Base-by-base conservation (phyloP, 2,329 filamentous ascomycete genomes). In the Neoarthrinium moseri region DNA sequence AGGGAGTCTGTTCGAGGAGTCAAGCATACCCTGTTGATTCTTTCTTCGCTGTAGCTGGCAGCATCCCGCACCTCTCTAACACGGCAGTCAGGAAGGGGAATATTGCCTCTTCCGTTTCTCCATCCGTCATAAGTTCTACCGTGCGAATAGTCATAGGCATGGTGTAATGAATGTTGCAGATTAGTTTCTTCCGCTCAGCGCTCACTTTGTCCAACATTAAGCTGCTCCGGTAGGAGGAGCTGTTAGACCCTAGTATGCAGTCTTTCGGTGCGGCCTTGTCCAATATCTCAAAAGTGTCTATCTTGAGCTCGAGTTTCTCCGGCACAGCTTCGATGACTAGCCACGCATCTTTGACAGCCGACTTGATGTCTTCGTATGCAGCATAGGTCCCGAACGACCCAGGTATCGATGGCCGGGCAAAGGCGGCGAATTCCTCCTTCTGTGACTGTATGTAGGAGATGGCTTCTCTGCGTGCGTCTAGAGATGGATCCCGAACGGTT, bases 91-190 rank as follows among this genome's bases (percentile, higher is more conserved):
- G 49, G 48, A 78, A 77, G 0, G 67, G 62, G 36, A 80, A 70
- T 4, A 79, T 67, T 1, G 51, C 59, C 0, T 52, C 45, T 8
- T 66, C 51, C 0, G 77, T 80, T 18, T 64, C 51, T 0, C 75
- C 75, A 44, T 67, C 58, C 0, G 75, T 77, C 77, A 81, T 80
- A 6, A 81, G 59, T 54, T 81, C 77, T 3, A 80, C 75, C 3
- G 71, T 61, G n/a, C 56, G 52, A 50, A 65, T 68, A n/a, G 56
- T 55, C 0, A 70, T 73, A 1, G 74, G 74, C 73, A 77, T 77
- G 45, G 70, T 70, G 53, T 68, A 44, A 45, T 81, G 77, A 48
- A 71, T 74, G 50, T 80, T 80, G 29, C 76, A 55, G 2, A 77
- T 60, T 3, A 38, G 61, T 3, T 36, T 39, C 46, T 67, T 72